Conservation (phyloP, 2,329 filamentous ascomycete genomes). For the Didymella pomorum region DNA sequence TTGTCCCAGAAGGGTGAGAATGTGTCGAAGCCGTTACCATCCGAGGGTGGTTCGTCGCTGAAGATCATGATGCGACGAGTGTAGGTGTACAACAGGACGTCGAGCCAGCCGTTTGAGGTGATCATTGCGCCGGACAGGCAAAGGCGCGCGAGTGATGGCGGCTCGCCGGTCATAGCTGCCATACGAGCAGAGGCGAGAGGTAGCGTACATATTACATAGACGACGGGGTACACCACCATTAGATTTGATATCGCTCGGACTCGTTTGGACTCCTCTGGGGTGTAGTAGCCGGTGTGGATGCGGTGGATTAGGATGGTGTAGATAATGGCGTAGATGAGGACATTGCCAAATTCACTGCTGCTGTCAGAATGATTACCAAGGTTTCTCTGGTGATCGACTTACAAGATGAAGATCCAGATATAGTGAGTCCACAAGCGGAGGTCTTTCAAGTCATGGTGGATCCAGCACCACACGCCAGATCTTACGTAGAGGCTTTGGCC, state of each 20-base stretch:
- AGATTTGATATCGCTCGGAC: slow-evolving; percentile 60
- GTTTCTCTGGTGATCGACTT: too few species aligned
- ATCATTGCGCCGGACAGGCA: slow-evolving; percentile 64
- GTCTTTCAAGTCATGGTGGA: slow-evolving; percentile 62
- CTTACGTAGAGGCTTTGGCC: slow-evolving; percentile 65
- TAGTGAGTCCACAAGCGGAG: slow-evolving; percentile 70
- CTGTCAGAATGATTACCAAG: too few species aligned
- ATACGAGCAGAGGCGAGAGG: slow-evolving; percentile 72
- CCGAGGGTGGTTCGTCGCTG: slow-evolving; percentile 56
- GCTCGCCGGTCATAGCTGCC: slow-evolving; percentile 65
- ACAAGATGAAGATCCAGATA: slow-evolving; percentile 67
- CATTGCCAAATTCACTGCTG: slow-evolving; percentile 57
- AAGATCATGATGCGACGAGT: slow-evolving; percentile 65
- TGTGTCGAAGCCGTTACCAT: slow-evolving; percentile 47
- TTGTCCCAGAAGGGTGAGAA: slow-evolving; percentile 48
- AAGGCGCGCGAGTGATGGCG: slow-evolving; percentile 56
- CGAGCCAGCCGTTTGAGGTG: slow-evolving; percentile 66
- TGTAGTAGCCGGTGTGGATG: slow-evolving; percentile 50
- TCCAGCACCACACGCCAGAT: slow-evolving; percentile 73
- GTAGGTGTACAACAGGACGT: slow-evolving; percentile 65
- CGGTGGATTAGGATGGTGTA: slow-evolving; percentile 52
- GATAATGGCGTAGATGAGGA: slow-evolving; percentile 59
- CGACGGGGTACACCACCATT: slow-evolving; percentile 71
- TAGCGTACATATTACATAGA: slow-evolving; percentile 73
- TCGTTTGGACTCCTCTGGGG: slow-evolving; percentile 41